phyloP scores from a whole-genome alignment of 257 asterid species.

The Voacanga thouarsii region DNA sequence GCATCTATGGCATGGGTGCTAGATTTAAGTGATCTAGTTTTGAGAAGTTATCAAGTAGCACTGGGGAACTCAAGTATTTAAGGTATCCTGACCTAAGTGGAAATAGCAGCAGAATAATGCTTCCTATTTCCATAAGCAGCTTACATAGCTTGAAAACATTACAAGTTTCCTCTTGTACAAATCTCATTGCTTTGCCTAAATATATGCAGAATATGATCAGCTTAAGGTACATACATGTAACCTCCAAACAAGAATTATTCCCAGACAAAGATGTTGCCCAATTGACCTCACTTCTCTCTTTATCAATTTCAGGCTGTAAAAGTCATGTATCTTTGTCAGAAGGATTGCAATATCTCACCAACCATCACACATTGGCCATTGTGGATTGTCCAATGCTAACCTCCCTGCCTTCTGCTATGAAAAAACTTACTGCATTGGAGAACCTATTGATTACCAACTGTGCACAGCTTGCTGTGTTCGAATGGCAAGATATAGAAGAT shows the following conservation, averaged over 20 bases:
- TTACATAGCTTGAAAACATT: constrained; percentile 16
- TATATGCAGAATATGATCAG: background rate
- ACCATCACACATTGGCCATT: constrained; percentile 38
- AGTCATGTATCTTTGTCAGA: background rate
- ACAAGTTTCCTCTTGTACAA: no score
- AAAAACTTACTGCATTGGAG: no score
- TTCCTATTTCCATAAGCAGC: constrained; percentile 13
- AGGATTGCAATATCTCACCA: constrained; percentile 14
- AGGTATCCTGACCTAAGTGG: constrained; percentile 17
- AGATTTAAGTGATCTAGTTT: background rate
- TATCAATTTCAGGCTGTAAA: background rate
- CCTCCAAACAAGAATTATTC: background rate
- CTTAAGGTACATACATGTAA: background rate
- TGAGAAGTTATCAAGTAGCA: constrained; percentile 7
- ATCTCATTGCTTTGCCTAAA: background rate
- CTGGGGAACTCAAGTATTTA: constrained; percentile 15
- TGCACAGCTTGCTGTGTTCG: no score
- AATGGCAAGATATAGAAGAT: no score
- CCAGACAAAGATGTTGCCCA: background rate
- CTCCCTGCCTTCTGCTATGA: no score
- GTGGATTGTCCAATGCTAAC: constrained; percentile 42
- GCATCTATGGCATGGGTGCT: background rate
- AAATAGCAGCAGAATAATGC: constrained; percentile 7
- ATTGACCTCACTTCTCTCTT: background rate
- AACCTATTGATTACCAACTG: no score